Percentiles rank a stretch among this genome's conserved stretches.
Evolutionary conservation across 331 rosid species (phyloP).

Genomic region (Quercus tomentella): DNA sequence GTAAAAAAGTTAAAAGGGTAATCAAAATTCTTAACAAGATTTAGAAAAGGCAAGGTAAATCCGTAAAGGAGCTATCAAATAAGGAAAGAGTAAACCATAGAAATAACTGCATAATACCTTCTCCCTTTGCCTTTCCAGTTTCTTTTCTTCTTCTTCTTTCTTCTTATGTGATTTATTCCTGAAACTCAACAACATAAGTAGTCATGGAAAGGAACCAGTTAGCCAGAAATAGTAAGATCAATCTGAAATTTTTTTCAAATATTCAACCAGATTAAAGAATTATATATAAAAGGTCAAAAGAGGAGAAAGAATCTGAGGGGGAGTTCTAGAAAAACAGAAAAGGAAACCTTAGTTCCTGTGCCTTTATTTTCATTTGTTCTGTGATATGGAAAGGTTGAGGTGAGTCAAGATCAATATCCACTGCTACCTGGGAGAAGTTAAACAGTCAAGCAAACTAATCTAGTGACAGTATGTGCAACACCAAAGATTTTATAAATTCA

Average conservation of each 20-base stretch:
- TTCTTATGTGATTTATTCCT: constrained; percentile 40
- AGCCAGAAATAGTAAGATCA: neutral
- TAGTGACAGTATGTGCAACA: neutral
- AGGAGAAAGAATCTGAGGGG: neutral
- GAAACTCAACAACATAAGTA: constrained; percentile 7
- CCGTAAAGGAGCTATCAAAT: neutral
- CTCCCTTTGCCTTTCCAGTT: constrained; percentile 46
- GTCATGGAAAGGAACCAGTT: neutral
- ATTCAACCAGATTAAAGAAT: neutral
- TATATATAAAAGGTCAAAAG: neutral
- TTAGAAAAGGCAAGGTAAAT: neutral
- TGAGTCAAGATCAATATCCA: constrained; percentile 52
- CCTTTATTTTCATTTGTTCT: constrained; percentile 61
- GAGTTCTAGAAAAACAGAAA: neutral
- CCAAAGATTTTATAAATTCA: neutral
- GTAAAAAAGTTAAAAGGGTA: neutral
- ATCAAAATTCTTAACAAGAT: neutral
- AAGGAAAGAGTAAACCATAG: neutral
- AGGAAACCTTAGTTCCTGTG: constrained; percentile 53
- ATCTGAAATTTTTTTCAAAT: neutral
- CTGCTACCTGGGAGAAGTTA: constrained; percentile 45
- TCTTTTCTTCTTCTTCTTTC: constrained; percentile 40
- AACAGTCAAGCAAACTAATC: constrained; percentile 16
- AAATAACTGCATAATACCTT: constrained; percentile 43
- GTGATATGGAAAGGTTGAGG: constrained; percentile 48